Conservation (phyloP, 768 basidiomycete species). For the Paxillus involutus region DNA sequence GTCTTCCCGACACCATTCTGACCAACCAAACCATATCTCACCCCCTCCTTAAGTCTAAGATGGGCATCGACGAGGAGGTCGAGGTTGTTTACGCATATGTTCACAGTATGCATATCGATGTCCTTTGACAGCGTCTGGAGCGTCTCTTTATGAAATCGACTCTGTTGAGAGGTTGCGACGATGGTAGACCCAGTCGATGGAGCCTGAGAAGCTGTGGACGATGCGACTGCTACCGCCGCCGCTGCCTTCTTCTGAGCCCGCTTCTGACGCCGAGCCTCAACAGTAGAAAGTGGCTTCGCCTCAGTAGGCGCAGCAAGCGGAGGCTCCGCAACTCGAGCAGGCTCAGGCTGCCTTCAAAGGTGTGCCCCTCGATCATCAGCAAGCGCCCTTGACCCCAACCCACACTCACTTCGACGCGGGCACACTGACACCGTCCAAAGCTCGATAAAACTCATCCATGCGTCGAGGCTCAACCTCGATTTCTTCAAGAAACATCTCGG, state of each 20-base stretch:
- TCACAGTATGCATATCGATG: slow-evolving; percentile 56
- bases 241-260: slow-evolving; percentile 11
- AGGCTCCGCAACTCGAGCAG: not conserved
- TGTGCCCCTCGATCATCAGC: not conserved
- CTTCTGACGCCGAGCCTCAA: slow-evolving; percentile 8
- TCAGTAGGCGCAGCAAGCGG: not conserved
- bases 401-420: not conserved
- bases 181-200: slow-evolving; percentile 14
- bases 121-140: slow-evolving; percentile 37
- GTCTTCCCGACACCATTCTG: slow-evolving; percentile 50
- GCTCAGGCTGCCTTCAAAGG: not conserved
- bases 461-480: slow-evolving; percentile 6
- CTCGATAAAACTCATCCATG: slow-evolving; percentile 7
- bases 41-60: slow-evolving; percentile 49
- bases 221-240: not conserved
- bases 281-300: slow-evolving; percentile 1
- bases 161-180: slow-evolving; percentile 45
- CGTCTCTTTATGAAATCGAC: slow-evolving; percentile 50
- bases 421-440: not conserved
- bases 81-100: slow-evolving; percentile 46
- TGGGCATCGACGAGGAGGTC: slow-evolving; percentile 55
- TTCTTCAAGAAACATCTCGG: slow-evolving; percentile 12
- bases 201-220: not conserved
- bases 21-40: slow-evolving; percentile 54
- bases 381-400: not conserved